These are phyloP conservation scores for Trametes hirsuta DNA, from an alignment of 1,284 basidiomycete species.

Conservation along the genomic window DNA sequence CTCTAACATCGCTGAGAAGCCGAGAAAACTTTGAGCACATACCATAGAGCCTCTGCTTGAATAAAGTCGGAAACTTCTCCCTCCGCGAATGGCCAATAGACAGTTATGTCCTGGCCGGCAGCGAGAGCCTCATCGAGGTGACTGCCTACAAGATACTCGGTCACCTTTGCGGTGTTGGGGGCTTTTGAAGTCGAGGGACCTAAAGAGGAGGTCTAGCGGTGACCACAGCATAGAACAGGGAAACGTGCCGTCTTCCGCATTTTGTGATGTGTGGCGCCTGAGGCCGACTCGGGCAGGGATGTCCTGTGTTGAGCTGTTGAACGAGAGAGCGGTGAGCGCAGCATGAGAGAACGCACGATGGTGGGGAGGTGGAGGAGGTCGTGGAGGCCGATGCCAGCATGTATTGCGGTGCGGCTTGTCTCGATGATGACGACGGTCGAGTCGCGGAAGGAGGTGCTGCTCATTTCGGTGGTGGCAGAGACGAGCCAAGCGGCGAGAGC, in stretches of 20 bases:
- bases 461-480: conserved; percentile 27
- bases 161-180: conserved; percentile 53
- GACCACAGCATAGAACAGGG: neutral
- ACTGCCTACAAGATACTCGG: conserved; percentile 86
- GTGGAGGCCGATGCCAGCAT: conserved; percentile 79
- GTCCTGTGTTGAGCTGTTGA: conserved; percentile 47
- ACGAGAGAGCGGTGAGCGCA: conserved; percentile 4
- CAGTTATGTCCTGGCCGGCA: conserved; percentile 68
- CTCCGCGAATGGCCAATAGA: conserved; percentile 87
- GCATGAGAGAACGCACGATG: conserved; percentile 55
- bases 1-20: neutral
- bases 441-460: conserved; percentile 71
- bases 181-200: conserved; percentile 47
- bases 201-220: conserved; percentile 31
- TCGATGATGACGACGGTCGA: conserved; percentile 83
- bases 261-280: conserved; percentile 42
- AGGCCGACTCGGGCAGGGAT: conserved; percentile 77
- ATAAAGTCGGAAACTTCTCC: conserved; percentile 81
- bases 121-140: conserved; percentile 81
- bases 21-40: conserved; percentile 33
- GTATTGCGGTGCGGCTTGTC: conserved; percentile 69
- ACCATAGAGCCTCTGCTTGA: conserved; percentile 94
- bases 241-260: conserved; percentile 20
- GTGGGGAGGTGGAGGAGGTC: conserved; percentile 79
- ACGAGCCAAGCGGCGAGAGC: neutral